phyloP scores from a whole-genome alignment of 2,329 filamentous ascomycete species.

The Chalaropsis thielavioides region DNA sequence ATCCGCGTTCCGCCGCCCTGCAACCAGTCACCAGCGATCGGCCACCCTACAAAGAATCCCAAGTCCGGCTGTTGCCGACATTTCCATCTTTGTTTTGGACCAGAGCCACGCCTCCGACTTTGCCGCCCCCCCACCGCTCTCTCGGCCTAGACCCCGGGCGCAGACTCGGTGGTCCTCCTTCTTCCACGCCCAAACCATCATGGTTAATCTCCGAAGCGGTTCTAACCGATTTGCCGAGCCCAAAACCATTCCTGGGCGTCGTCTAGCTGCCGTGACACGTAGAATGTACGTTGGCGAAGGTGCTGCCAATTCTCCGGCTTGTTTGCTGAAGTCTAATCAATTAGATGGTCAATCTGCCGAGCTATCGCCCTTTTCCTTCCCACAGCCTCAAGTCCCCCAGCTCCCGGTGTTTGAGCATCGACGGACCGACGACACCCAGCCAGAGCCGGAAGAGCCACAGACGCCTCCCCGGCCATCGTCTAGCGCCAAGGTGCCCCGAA shows the following conservation, averaged over 20 bases:
- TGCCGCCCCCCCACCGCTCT: not conserved
- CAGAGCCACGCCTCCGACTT: constrained; percentile 4
- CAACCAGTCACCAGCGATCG: constrained; percentile 65
- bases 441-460: not conserved
- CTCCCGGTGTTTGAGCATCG: not conserved
- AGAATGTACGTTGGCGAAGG: constrained; percentile 13
- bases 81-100: constrained; percentile 6
- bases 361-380: not conserved
- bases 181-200: constrained; percentile 34
- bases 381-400: not conserved
- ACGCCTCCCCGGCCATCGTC: not conserved
- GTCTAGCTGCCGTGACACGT: constrained; percentile 11
- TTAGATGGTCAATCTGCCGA: not conserved
- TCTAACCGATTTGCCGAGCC: constrained; percentile 22
- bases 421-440: not conserved
- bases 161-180: constrained; percentile 37
- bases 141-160: not conserved
- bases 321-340: constrained; percentile 16
- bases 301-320: constrained; percentile 7
- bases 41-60: constrained; percentile 42
- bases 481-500: constrained; percentile 18
- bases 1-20: constrained; percentile 54
- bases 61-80: not conserved
- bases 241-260: constrained; percentile 8
- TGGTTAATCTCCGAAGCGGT: constrained; percentile 26